Evolutionary conservation across 106 monocot genomes (phyloP), one percentile per base, ranked within the genome.

Genomic region (Apostasia shenzhenica): DNA sequence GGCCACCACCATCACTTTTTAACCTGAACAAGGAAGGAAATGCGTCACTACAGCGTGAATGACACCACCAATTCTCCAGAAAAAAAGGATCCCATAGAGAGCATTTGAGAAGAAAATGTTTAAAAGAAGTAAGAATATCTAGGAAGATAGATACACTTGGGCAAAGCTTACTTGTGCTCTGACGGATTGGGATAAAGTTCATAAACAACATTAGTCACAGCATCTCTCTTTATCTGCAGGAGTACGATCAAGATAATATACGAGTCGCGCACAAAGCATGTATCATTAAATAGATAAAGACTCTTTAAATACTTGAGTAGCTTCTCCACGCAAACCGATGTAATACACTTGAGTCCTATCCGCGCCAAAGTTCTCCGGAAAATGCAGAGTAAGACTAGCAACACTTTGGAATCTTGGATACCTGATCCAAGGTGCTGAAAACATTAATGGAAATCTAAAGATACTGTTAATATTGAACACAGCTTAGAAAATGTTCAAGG

Each of bases 181-280:
- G 92, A 92, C 68, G 97, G 97, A 75, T 99, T 99, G 54, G 97
- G 97, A 83, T 75, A 87, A 43, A 99, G 45, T 74, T 99, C 97
- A 81, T 99, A 99, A 9, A 99, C 92, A 71, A 92, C 85, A 67
- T 84, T 99, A n/a, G 89, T 81, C 38, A 99, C 92, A n/a, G 83
- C 87, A 77, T 99, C 97, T 73, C 97, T 87, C 89, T 85, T 99
- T 63, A 92, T 62, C 97, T 99, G 87, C 56, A 70, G 46, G 45
- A 53, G 6, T 48, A 56, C 13, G 41, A 58, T 68, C 26, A 40
- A 68, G 45, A 14, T 44, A 43, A 1, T 37, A 57, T 48, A 13
- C 1, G 6, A 48, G 48, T 46, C 48, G 66, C 9, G 6, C 8
- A 63, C 13, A 69, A 76, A 12, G 12, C 55, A 26, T n/a, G 45